Conservation (phyloP, 192 early-diverging fungal genomes). For the Coemansia reversa region DNA sequence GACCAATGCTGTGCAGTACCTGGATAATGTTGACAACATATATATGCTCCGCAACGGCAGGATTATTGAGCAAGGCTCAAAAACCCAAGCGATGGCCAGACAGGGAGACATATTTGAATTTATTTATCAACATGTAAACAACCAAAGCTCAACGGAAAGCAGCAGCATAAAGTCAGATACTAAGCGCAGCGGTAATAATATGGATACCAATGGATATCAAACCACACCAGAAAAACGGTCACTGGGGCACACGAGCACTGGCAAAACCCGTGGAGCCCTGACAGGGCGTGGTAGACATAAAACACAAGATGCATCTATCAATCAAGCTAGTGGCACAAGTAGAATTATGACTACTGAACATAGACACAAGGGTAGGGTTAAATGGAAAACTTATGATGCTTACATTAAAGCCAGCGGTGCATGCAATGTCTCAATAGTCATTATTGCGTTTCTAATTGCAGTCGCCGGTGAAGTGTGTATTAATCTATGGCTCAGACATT, state of each 20-base stretch:
- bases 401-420: slow-evolving; percentile 77
- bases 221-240: slow-evolving; percentile 21
- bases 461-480: slow-evolving; percentile 58
- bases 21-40: slow-evolving; percentile 50
- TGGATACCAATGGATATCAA: slow-evolving; percentile 17
- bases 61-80: slow-evolving; percentile 52
- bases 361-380: slow-evolving; percentile 77
- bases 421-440: slow-evolving; percentile 56
- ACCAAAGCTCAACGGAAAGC: background rate
- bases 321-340: slow-evolving; percentile 25
- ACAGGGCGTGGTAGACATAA: background rate
- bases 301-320: background rate
- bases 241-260: slow-evolving; percentile 55
- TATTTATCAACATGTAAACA: slow-evolving; percentile 24
- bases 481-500: slow-evolving; percentile 69
- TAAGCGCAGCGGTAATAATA: slow-evolving; percentile 21
- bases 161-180: slow-evolving; percentile 7
- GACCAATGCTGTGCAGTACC: slow-evolving; percentile 57
- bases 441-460: slow-evolving; percentile 58
- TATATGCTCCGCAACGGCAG: slow-evolving; percentile 53
- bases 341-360: slow-evolving; percentile 70
- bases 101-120: slow-evolving; percentile 49
- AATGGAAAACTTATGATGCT: slow-evolving; percentile 68
- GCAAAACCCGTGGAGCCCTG: background rate
- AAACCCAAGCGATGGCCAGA: slow-evolving; percentile 37